Evolutionary conservation across 495 filamentous ascomycete genomes (phyloP).

Genomic region (Zalerion maritima): DNA sequence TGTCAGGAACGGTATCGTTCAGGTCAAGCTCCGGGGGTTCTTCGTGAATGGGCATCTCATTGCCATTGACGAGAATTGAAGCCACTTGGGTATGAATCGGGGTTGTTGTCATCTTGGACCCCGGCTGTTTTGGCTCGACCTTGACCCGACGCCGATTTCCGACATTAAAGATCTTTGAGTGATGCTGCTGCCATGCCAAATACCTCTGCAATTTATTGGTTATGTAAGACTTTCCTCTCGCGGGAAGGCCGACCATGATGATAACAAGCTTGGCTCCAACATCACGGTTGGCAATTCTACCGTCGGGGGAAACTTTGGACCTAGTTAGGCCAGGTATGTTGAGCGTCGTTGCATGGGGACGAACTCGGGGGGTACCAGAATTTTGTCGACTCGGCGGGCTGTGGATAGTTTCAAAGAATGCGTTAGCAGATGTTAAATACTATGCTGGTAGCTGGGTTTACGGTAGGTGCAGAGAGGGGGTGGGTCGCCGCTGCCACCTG

Average conservation of each 20-base stretch:
- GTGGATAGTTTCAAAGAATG: constrained; percentile 8
- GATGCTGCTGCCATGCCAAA: constrained; percentile 92
- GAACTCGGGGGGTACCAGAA: constrained; percentile 47
- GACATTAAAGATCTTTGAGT: constrained; percentile 92
- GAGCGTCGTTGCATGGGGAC: constrained; percentile 66
- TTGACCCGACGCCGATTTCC: constrained; percentile 76
- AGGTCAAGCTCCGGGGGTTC: constrained; percentile 22
- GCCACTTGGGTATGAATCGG: constrained; percentile 24
- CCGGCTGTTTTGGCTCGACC: constrained; percentile 34
- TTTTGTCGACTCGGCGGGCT: constrained; percentile 42
- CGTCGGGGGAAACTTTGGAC: constrained; percentile 87
- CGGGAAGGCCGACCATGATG: constrained; percentile 94
- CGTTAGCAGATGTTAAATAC: constrained; percentile 8
- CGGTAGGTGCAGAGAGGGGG: too few species aligned
- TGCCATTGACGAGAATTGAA: constrained; percentile 34
- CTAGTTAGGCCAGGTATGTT: constrained; percentile 81
- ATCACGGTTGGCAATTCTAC: constrained; percentile 79
- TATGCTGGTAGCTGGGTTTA: too few species aligned
- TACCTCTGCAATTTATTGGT: constrained; percentile 95
- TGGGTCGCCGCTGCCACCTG: too few species aligned
- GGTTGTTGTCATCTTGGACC: constrained; percentile 16
- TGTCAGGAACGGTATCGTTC: too few species aligned
- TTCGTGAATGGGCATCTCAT: too few species aligned
- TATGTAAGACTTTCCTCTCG: constrained; percentile 92
- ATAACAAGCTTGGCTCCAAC: constrained; percentile 92